These are phyloP conservation scores for Akanthomyces muscarius DNA, from an alignment of 2,329 filamentous ascomycete genomes.

Conservation along the genomic window DNA sequence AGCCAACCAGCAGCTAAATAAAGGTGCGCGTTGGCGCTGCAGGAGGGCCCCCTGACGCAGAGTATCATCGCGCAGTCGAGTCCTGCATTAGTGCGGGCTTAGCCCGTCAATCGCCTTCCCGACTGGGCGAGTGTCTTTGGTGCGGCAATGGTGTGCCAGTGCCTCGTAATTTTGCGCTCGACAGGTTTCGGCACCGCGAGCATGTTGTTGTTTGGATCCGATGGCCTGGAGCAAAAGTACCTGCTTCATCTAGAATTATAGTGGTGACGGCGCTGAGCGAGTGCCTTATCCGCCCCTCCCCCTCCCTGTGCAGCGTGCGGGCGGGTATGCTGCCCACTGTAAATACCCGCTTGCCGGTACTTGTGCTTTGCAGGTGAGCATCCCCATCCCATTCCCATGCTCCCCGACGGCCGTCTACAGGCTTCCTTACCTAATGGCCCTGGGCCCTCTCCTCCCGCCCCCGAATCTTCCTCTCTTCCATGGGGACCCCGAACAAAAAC, in stretches of 20 bases:
- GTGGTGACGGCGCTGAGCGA: too few relatives aligned
- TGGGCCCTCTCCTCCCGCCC: constrained; percentile 1
- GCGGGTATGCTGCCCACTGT: not conserved
- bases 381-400: not conserved
- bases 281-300: too few relatives aligned
- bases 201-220: too few relatives aligned
- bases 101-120: constrained; percentile 12
- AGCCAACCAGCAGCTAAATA: not conserved
- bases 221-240: too few relatives aligned
- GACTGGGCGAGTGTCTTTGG: not conserved
- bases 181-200: not conserved
- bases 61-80: constrained; percentile 3
- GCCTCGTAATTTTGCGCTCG: not conserved
- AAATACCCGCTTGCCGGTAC: not conserved
- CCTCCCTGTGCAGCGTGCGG: too few relatives aligned
- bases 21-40: not conserved
- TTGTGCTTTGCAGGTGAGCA: not conserved
- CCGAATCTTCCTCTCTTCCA: constrained; percentile 13
- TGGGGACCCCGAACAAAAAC: constrained; percentile 14
- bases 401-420: not conserved
- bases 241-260: too few relatives aligned
- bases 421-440: constrained; percentile 7
- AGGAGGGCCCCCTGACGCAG: not conserved
- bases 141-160: not conserved
- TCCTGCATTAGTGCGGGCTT: constrained; percentile 6